Percentiles rank a stretch among this genome's conserved stretches.
phyloP scores from a whole-genome alignment of 176 grass and related monocot species.

The Oryza brachyantha region DNA sequence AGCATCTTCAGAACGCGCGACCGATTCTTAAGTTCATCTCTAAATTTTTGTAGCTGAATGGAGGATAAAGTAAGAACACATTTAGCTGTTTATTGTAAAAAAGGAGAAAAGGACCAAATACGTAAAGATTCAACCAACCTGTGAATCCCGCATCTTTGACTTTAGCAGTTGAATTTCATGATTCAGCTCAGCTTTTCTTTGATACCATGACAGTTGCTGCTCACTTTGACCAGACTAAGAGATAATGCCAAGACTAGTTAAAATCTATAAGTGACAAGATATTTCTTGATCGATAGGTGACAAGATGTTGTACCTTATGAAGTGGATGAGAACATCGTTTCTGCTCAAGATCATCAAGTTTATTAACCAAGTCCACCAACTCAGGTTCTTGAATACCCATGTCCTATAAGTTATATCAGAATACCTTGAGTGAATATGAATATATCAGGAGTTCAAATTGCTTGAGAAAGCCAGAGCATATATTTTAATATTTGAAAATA shows the following conservation, averaged over 20 bases:
- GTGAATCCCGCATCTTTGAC: constrained; percentile 92
- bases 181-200: constrained; percentile 92
- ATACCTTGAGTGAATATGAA: background rate
- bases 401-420: constrained; percentile 57
- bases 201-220: constrained; percentile 85
- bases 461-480: constrained; percentile 21
- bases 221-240: constrained; percentile 85
- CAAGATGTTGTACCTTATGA: constrained; percentile 56
- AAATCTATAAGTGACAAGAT: background rate
- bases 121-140: constrained; percentile 47
- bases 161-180: constrained; percentile 88
- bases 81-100: constrained; percentile 15
- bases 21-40: constrained; percentile 90
- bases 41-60: constrained; percentile 93
- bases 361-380: constrained; percentile 75
- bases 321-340: constrained; percentile 74
- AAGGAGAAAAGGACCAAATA: constrained; percentile 10
- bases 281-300: constrained; percentile 25
- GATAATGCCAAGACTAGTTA: constrained; percentile 5
- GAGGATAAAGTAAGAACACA: constrained; percentile 25
- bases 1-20: constrained; percentile 95
- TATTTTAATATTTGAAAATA: constrained; percentile 13
- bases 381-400: constrained; percentile 92
- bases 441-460: background rate
- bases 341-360: constrained; percentile 83